Percentiles rank a stretch among this genome's conserved stretches.
Conservation (phyloP, 164 flowering plant genomes). For the Vitis riparia region DNA sequence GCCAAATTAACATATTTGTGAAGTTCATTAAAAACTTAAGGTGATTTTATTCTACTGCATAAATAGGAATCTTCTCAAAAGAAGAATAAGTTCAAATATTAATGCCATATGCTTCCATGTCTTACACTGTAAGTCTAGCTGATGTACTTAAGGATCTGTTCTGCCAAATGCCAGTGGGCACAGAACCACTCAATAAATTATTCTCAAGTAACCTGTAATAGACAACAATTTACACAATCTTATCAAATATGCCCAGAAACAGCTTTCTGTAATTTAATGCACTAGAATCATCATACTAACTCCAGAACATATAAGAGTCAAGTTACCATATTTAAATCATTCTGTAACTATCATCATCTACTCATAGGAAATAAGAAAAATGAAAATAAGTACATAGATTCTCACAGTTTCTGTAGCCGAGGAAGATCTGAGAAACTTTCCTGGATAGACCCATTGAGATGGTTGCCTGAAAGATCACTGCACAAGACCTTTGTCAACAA, state of each 20-base stretch:
- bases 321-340: too few species aligned
- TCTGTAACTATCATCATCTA: too few species aligned
- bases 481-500: constrained; percentile 22
- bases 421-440: constrained; percentile 61
- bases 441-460: constrained; percentile 70
- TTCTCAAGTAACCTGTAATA: constrained; percentile 56
- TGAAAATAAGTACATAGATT: constrained; percentile 1
- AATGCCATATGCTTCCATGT: constrained; percentile 1
- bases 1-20: too few species aligned
- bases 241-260: too few species aligned
- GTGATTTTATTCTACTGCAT: background rate
- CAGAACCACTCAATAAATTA: constrained; percentile 51
- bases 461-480: constrained; percentile 74
- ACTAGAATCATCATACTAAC: too few species aligned
- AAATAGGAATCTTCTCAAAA: background rate
- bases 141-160: constrained; percentile 38
- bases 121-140: constrained; percentile 60
- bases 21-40: background rate
- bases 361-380: background rate
- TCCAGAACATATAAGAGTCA: too few species aligned
- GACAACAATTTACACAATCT: background rate
- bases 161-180: constrained; percentile 62
- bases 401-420: constrained; percentile 77
- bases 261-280: too few species aligned
- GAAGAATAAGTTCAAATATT: background rate